Conservation (phyloP, 2,329 filamentous ascomycete species). For the Penicillium italicum region DNA sequence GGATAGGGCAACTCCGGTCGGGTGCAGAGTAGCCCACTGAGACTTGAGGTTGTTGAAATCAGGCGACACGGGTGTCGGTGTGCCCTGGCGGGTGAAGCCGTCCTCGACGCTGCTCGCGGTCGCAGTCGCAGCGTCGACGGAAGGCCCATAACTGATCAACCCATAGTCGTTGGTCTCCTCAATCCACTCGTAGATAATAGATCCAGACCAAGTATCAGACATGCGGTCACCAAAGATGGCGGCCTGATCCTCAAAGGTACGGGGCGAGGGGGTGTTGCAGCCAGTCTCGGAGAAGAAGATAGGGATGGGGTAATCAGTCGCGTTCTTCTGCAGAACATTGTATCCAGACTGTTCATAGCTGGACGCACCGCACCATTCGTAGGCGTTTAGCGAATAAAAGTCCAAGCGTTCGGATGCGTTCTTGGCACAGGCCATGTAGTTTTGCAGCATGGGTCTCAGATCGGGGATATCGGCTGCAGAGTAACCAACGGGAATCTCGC, state of each 20-base stretch:
- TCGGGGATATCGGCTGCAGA: constrained; percentile 79
- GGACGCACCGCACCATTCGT: constrained; percentile 67
- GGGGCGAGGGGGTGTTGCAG: constrained; percentile 58
- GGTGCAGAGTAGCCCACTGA: constrained; percentile 70
- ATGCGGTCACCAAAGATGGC: constrained; percentile 74
- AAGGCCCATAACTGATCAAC: constrained; percentile 68
- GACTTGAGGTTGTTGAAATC: constrained; percentile 75
- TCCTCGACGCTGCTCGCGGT: constrained; percentile 57
- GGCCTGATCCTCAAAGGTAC: constrained; percentile 59
- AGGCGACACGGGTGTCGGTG: constrained; percentile 66
- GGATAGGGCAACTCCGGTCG: constrained; percentile 63
- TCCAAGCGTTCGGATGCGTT: constrained; percentile 67
- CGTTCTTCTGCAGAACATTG: constrained; percentile 61
- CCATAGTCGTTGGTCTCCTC: constrained; percentile 80
- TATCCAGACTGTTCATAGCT: constrained; percentile 66
- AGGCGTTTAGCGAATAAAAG: constrained; percentile 82
- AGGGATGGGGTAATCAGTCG: constrained; percentile 70
- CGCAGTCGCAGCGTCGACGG: constrained; percentile 52
- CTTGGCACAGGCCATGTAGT: constrained; percentile 74
- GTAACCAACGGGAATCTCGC: constrained; percentile 80
- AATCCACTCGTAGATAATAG: constrained; percentile 89
- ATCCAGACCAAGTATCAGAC: constrained; percentile 66
- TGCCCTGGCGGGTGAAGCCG: constrained; percentile 68
- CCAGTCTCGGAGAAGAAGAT: constrained; percentile 90
- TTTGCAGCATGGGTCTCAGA: constrained; percentile 61